Base-by-base conservation (phyloP, 2,329 filamentous ascomycete species). In the Fusarium liriodendri region DNA sequence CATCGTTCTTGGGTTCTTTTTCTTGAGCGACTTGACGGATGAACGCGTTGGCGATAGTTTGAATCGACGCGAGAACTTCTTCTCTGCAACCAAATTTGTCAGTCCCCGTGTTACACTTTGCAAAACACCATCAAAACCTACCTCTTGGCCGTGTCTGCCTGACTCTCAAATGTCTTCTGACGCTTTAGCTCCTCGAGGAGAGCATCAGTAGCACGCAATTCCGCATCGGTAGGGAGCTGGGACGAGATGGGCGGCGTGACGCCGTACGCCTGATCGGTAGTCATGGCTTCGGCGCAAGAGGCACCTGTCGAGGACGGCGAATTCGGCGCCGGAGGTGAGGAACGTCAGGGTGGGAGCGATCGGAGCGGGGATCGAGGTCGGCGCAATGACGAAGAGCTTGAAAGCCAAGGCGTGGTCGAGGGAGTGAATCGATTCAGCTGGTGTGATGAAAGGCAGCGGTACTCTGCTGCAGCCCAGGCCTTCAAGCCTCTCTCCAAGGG, bases 131-230 rank as follows among this genome's bases (percentile, higher is more conserved):
- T 13, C 16, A 32, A 14, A 18, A 57, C 83, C 70, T 84, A 94
- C 94, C 95, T 92, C 82, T 94, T 95, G 72, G 94, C 89, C 4
- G 94, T 97, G 80, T 97, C 97, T 50, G 94, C 88, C 16, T 91
- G 89, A 62, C 90, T 91, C 83, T 98, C 97, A 78, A 98, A 99
- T 62, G 97, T 98, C 84, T 97, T 96, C 84, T 98, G 94, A 45
- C 88, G 88, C 81, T 95, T 95, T 70, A 99, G 86, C 83, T 98
- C 95, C 65, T 94, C 91, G 66, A 98, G 89, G 52, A 99, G 89
- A 65, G 92, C 88, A 75, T 95, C 92, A 77, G 94, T 97, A 60
- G 93, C 90, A 73, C 92, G 88, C 66, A 93, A 89, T 82, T 99
- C 96, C 40, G 89, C 85, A 64, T 93, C 89, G 1, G 93, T 97